Percentiles rank a stretch among this genome's conserved stretches.
Conservation (phyloP, 768 basidiomycete genomes). For the Paxillus involutus region DNA sequence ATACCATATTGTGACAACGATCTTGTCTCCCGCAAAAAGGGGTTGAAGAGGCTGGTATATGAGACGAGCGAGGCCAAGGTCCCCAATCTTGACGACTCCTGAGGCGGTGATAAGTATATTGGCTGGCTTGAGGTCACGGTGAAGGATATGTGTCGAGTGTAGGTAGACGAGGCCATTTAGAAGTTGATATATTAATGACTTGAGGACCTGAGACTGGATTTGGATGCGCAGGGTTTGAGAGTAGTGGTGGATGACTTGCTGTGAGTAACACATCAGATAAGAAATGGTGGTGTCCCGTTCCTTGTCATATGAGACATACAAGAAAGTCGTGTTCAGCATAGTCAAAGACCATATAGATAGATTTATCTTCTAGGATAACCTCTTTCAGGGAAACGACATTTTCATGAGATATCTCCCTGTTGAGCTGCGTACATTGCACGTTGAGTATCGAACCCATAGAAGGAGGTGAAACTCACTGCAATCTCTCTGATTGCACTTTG, state of each 20-base stretch:
- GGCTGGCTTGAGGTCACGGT: conserved; percentile 97
- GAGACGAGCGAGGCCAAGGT: conserved; percentile 90
- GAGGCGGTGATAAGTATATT: conserved; percentile 92
- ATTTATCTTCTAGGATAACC: conserved; percentile 96
- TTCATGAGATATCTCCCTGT: conserved; percentile 86
- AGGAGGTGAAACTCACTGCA: conserved; percentile 54
- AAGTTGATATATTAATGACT: conserved; percentile 92
- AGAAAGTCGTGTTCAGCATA: conserved; percentile 99
- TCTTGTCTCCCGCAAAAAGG: conserved; percentile 92
- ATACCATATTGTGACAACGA: conserved; percentile 99
- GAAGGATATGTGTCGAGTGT: conserved; percentile 91
- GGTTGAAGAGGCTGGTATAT: conserved; percentile 91
- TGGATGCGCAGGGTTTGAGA: conserved; percentile 82
- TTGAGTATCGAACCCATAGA: conserved; percentile 11
- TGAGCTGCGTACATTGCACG: conserved; percentile 52
- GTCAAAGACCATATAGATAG: conserved; percentile 99
- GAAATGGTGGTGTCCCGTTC: neutral
- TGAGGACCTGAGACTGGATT: conserved; percentile 78
- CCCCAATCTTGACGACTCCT: conserved; percentile 97
- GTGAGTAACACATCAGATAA: neutral
- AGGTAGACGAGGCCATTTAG: conserved; percentile 93
- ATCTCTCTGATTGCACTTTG: conserved; percentile 98
- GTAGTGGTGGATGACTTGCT: conserved; percentile 99
- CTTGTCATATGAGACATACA: conserved; percentile 44
- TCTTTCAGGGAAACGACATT: conserved; percentile 91